Conservation (phyloP, 139 green algal species). For the Yamagishiella unicocca region DNA sequence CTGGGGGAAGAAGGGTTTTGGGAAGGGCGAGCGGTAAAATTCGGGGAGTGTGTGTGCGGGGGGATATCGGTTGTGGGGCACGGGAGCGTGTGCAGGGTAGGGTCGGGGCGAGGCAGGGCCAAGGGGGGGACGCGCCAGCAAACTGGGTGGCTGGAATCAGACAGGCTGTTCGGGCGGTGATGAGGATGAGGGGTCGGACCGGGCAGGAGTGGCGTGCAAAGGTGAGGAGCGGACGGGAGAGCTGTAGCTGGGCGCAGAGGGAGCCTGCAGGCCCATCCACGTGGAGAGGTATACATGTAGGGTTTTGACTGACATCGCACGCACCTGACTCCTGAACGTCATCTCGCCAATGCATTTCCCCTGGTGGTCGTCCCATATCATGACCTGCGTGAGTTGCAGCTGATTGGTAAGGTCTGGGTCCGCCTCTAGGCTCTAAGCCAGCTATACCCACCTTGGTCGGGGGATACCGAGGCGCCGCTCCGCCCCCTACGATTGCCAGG, state of each 20-base stretch:
- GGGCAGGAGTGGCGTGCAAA: too few species aligned
- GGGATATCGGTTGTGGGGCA: too few species aligned
- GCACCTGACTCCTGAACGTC: conserved; percentile 89
- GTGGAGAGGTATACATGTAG: too few species aligned
- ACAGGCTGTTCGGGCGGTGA: not conserved
- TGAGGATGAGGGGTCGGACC: not conserved
- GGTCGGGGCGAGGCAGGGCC: too few species aligned
- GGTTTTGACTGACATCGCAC: not conserved
- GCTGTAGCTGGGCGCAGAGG: too few species aligned
- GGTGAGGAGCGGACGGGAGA: too few species aligned
- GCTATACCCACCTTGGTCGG: conserved; percentile 81
- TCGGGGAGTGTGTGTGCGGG: too few species aligned
- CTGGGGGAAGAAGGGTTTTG: not conserved
- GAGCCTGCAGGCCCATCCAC: too few species aligned
- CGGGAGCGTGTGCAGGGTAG: too few species aligned
- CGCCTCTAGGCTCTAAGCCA: not conserved
- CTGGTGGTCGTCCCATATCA: conserved; percentile 99
- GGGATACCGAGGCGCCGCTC: conserved; percentile 81
- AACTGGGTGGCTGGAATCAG: too few species aligned
- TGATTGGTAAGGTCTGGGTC: not conserved
- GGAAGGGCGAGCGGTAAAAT: not conserved
- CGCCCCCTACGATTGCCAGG: conserved; percentile 94
- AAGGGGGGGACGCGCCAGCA: too few species aligned
- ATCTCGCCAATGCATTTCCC: conserved; percentile 95
- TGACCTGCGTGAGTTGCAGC: conserved; percentile 87